Percentiles rank a stretch among this genome's conserved stretches.
phyloP scores from a whole-genome alignment of 2,329 filamentous ascomycete species.

The Claviceps cyperi region DNA sequence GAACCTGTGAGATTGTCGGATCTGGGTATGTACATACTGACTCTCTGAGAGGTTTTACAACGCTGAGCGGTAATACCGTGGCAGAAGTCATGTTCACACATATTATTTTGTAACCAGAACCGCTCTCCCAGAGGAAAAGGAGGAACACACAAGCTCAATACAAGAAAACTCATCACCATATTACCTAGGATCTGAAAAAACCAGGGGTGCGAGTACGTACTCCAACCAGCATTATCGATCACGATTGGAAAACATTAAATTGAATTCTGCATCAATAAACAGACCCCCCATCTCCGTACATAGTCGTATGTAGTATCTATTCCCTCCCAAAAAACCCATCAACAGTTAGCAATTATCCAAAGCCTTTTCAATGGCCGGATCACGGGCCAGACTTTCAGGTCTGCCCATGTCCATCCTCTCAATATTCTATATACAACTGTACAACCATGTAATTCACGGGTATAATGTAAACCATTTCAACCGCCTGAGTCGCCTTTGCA shows the following conservation, averaged over 20 bases:
- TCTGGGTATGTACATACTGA: too few relatives aligned
- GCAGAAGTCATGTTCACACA: too few relatives aligned
- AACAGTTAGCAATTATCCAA: neutral
- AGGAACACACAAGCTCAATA: too few relatives aligned
- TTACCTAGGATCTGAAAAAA: too few relatives aligned
- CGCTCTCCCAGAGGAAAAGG: too few relatives aligned
- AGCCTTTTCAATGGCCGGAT: neutral
- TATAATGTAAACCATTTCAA: constrained; percentile 3
- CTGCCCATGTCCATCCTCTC: neutral
- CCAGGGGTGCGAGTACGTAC: too few relatives aligned
- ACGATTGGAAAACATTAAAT: neutral
- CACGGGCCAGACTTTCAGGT: neutral
- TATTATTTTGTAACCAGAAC: too few relatives aligned
- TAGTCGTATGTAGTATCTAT: neutral
- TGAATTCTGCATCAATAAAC: neutral
- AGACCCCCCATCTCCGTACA: neutral
- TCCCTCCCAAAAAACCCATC: neutral
- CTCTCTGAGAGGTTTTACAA: too few relatives aligned
- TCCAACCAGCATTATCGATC: too few relatives aligned
- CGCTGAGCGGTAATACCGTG: too few relatives aligned
- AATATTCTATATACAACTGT: neutral
- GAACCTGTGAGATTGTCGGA: too few relatives aligned
- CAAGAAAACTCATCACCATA: too few relatives aligned
- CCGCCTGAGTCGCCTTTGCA: constrained; percentile 1
- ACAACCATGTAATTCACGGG: neutral